Percentiles rank a stretch among this genome's conserved stretches.
These are phyloP conservation scores for Fonsecaea multimorphosa DNA, from an alignment of 2,329 filamentous ascomycete species.

Conservation along the genomic window DNA sequence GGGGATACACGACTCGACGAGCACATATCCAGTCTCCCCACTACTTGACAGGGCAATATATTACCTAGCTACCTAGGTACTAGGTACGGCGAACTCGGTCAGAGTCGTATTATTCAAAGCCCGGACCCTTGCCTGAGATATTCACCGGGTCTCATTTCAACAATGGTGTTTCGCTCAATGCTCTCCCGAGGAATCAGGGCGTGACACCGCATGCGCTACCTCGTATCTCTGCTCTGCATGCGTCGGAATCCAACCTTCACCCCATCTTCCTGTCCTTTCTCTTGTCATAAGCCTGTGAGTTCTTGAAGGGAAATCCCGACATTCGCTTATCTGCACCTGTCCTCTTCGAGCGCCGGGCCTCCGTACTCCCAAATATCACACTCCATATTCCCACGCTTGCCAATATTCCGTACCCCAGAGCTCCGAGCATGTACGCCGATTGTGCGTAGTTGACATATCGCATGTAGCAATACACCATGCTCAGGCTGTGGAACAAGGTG, in stretches of 20 bases:
- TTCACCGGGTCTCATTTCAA: not conserved
- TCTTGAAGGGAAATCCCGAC: slow-evolving; percentile 69
- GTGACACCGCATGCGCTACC: not conserved
- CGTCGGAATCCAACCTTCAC: slow-evolving; percentile 8
- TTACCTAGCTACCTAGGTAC: too few relatives aligned
- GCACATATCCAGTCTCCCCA: not conserved
- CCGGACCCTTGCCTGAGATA: not conserved
- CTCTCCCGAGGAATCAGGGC: not conserved
- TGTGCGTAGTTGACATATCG: slow-evolving; percentile 64
- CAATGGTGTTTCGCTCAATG: not conserved
- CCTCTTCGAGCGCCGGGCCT: slow-evolving; percentile 64
- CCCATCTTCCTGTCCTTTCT: slow-evolving; percentile 50
- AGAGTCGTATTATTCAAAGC: not conserved
- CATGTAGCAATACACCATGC: slow-evolving; percentile 71
- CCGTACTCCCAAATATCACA: slow-evolving; percentile 62
- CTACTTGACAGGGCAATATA: not conserved
- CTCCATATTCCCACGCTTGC: slow-evolving; percentile 70
- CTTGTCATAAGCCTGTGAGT: slow-evolving; percentile 62
- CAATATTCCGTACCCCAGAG: slow-evolving; percentile 62
- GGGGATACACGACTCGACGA: too few relatives aligned
- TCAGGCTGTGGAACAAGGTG: slow-evolving; percentile 67
- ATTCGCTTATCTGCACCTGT: slow-evolving; percentile 72
- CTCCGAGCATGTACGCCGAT: slow-evolving; percentile 66
- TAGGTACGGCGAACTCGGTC: too few relatives aligned
- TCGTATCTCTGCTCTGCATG: not conserved